A percentile compares a stretch with the other conserved stretches of the same genome.
These are phyloP conservation scores for Clarireedia monteithiana DNA, from an alignment of 2,329 filamentous ascomycete species.

Conservation along the genomic window DNA sequence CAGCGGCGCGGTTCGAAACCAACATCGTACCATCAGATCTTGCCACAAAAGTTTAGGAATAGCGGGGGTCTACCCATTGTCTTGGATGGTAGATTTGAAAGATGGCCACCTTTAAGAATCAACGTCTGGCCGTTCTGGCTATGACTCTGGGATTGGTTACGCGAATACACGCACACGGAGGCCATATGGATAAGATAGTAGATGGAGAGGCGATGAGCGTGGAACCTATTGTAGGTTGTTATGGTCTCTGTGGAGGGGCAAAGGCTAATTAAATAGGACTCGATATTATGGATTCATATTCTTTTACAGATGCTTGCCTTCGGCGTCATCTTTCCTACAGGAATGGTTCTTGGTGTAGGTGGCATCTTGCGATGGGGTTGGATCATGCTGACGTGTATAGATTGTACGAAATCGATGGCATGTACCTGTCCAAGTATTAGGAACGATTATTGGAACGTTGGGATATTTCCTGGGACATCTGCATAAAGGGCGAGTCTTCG, in stretches of 20 bases:
- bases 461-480: slow-evolving; percentile 89
- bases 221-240: slow-evolving; percentile 59
- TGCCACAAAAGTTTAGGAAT: neutral
- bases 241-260: neutral
- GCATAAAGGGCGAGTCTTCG: slow-evolving; percentile 84
- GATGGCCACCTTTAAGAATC: neutral
- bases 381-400: slow-evolving; percentile 35
- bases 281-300: slow-evolving; percentile 89
- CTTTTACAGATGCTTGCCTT: slow-evolving; percentile 80
- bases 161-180: slow-evolving; percentile 27
- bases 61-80: neutral
- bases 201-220: slow-evolving; percentile 62
- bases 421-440: slow-evolving; percentile 75
- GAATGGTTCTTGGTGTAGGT: slow-evolving; percentile 89
- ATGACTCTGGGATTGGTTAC: slow-evolving; percentile 11
- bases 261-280: slow-evolving; percentile 50
- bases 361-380: neutral
- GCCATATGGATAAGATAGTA: slow-evolving; percentile 50
- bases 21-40: neutral
- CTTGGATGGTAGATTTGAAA: neutral
- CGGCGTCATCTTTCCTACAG: slow-evolving; percentile 84
- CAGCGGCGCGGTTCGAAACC: neutral
- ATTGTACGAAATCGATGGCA: slow-evolving; percentile 90
- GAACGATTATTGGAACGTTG: slow-evolving; percentile 66
- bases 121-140: slow-evolving; percentile 1